Base-by-base conservation (phyloP, 75 land plant genomes). In the Sequoia sempervirens region DNA sequence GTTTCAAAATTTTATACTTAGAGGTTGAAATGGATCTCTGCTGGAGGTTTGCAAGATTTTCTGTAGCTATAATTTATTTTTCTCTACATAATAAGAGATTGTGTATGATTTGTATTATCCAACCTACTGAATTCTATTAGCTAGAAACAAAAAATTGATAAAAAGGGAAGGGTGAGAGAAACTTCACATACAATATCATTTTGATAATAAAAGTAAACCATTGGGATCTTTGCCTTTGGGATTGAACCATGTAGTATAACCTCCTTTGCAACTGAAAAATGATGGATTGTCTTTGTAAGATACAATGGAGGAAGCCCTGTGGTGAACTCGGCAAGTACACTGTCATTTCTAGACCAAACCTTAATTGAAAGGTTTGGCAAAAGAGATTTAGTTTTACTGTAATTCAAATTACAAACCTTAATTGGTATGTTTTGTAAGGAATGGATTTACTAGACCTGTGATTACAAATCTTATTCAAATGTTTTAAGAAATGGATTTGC, bases 221-320 rank as follows among this genome's bases (percentile, higher is more conserved):
- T 89, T 88, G 75, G 90, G 91, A 66, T 89, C 90, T 15, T 38
- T 32, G 13, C 61, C 82, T 23, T 92, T 84, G 64, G 89, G 82
- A 82, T 73, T 83, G 88, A 80, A 96, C 93, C 98, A 97, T 3
- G 90, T 86, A 18, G 85, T 87, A 84, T 92, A 97, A 4, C 99
- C 98, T 26, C 84, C 93, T 26, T 91, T 79, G 91, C 99, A 97
- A 66, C 86, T 88, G n/a, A 97, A 85, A 80, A 88, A 91, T 43
- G 43, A 86, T 38, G 86, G 84, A 70, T 91, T 80, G 50, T 54
- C 85, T 83, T 87, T 92, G 78, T 84, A 87, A 0, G 94, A 93
- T n/a, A 85, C 85, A 72, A 94, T 96, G 40, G 98, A 96, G 14
- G 98, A 95, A 28, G 88, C 98, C 66, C 98, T 72, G 86, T 96